phyloP scores from a whole-genome alignment of 2,329 filamentous ascomycete species.

The Talaromyces sp. region DNA sequence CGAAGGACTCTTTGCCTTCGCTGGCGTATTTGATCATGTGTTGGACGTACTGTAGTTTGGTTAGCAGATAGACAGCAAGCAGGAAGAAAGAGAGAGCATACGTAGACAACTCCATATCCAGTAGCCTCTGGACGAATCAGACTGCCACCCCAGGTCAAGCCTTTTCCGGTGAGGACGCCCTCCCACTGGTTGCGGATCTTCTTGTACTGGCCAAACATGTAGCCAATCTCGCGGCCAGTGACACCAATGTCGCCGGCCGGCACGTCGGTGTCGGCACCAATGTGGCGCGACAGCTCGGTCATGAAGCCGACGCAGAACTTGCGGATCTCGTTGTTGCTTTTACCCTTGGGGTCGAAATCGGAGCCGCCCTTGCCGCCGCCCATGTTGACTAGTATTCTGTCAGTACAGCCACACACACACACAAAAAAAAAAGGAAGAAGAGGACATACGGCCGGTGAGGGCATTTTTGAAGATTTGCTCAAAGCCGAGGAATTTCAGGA shows the following conservation, averaged over 20 bases:
- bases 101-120: slow-evolving; percentile 91
- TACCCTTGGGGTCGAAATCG: slow-evolving; percentile 99
- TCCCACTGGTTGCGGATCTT: slow-evolving; percentile 85
- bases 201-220: slow-evolving; percentile 91
- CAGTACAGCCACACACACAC: background rate
- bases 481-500: slow-evolving; percentile 95
- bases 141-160: slow-evolving; percentile 83
- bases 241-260: slow-evolving; percentile 97
- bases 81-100: slow-evolving; percentile 27
- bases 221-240: slow-evolving; percentile 85
- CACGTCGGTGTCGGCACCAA: slow-evolving; percentile 91
- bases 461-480: slow-evolving; percentile 99
- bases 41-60: slow-evolving; percentile 62
- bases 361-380: slow-evolving; percentile 96
- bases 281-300: slow-evolving; percentile 92
- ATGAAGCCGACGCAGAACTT: slow-evolving; percentile 96
- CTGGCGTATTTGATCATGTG: slow-evolving; percentile 90
- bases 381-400: slow-evolving; percentile 64
- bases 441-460: slow-evolving; percentile 74
- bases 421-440: background rate
- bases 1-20: slow-evolving; percentile 72
- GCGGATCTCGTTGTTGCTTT: slow-evolving; percentile 94
- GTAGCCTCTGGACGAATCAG: slow-evolving; percentile 96
- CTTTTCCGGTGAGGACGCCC: slow-evolving; percentile 95
- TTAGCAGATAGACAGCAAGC: background rate